These are phyloP conservation scores for Colletotrichum sp. DNA, from an alignment of 2,329 filamentous ascomycete species.

Conservation along the genomic window DNA sequence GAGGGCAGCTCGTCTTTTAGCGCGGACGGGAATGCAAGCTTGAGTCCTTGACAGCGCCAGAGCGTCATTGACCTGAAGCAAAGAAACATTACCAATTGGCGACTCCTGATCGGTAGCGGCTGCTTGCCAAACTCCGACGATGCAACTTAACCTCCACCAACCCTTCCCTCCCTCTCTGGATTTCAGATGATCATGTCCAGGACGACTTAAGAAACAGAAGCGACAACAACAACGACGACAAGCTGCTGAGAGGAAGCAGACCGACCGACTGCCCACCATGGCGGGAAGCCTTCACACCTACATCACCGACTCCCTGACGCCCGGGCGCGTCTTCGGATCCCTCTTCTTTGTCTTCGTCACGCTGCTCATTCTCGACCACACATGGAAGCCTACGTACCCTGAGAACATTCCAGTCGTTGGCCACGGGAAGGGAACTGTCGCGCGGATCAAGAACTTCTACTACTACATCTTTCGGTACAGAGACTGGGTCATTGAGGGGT, in stretches of 20 bases:
- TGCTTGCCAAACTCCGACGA: not conserved
- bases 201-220: not conserved
- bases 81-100: not conserved
- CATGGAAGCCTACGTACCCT: constrained; percentile 42
- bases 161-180: not conserved
- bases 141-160: not conserved
- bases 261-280: not conserved
- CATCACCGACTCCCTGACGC: constrained; percentile 33
- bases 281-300: constrained; percentile 25
- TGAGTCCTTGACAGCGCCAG: not conserved
- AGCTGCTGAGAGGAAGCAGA: not conserved
- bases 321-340: constrained; percentile 29
- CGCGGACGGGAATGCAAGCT: not conserved
- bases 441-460: constrained; percentile 42
- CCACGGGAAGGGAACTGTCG: constrained; percentile 38
- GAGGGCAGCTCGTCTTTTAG: not conserved
- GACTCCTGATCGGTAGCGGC: not conserved
- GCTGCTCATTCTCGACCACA: constrained; percentile 44
- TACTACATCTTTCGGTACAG: constrained; percentile 41
- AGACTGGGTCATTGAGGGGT: constrained; percentile 46
- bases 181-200: not conserved
- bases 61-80: constrained; percentile 5
- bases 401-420: constrained; percentile 45
- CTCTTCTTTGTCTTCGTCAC: constrained; percentile 36
- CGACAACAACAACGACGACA: not conserved